Evolutionary conservation across 2,329 filamentous ascomycete species (phyloP).

Genomic region (Microdochium nivale): DNA sequence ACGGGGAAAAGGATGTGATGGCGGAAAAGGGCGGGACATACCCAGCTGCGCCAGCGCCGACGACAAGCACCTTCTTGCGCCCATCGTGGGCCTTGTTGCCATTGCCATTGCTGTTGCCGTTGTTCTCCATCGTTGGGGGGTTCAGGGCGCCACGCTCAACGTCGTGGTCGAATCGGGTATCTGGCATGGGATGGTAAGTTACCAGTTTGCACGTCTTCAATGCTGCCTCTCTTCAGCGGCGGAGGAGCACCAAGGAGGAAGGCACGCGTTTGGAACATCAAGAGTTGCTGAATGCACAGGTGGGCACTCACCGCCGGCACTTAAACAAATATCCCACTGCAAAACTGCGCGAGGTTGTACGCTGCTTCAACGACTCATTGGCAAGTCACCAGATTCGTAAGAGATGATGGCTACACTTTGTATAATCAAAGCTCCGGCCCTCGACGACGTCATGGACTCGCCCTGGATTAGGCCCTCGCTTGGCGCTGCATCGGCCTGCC

Average conservation of each 20-base stretch:
- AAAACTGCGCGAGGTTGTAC: no score
- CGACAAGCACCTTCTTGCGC: slow-evolving; percentile 26
- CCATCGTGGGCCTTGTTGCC: slow-evolving; percentile 6
- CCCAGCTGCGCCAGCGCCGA: slow-evolving; percentile 32
- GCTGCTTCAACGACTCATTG: not conserved
- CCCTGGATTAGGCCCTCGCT: not conserved
- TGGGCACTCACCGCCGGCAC: not conserved
- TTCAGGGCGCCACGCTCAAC: slow-evolving; percentile 9
- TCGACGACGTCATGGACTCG: not conserved
- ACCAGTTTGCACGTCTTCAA: no score
- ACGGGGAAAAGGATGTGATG: not conserved
- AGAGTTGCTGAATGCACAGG: not conserved
- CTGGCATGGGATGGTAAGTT: slow-evolving; percentile 1
- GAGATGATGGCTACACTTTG: not conserved
- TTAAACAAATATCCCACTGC: not conserved
- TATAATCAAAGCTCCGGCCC: not conserved
- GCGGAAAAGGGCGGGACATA: slow-evolving; percentile 5
- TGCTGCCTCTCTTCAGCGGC: no score
- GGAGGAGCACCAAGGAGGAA: no score
- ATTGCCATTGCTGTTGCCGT: slow-evolving; percentile 5
- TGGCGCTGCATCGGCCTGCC: not conserved
- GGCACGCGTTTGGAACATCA: not conserved
- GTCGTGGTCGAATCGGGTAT: slow-evolving; percentile 7
- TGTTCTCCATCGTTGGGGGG: slow-evolving; percentile 12
- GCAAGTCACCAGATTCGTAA: not conserved